A percentile compares a stretch with the other conserved stretches of the same genome.
phyloP scores from a whole-genome alignment of 2,329 filamentous ascomycete species.

The Ophiostoma fasciatum region DNA sequence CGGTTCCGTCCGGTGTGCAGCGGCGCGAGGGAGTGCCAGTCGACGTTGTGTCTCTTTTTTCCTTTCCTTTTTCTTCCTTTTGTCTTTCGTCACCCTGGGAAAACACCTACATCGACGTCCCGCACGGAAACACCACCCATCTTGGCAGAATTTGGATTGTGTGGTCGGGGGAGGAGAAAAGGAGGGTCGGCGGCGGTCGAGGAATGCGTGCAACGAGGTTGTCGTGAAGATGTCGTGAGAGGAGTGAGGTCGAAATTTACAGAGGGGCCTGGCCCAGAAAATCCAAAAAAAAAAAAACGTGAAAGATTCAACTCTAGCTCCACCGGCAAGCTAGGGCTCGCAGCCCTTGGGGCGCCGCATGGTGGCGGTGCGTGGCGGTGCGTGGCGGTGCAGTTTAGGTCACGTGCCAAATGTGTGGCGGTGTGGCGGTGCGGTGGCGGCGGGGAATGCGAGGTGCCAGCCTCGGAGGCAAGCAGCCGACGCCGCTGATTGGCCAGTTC shows the following conservation, averaged over 20 bases:
- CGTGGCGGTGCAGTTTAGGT: conserved; percentile 2
- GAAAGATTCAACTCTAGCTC: no score
- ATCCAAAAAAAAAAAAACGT: conserved; percentile 1
- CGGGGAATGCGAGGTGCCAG: no score
- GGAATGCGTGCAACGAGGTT: background rate
- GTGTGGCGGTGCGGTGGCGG: no score
- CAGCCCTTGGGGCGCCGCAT: conserved; percentile 2
- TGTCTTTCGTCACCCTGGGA: conserved; percentile 10
- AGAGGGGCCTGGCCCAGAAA: conserved; percentile 3
- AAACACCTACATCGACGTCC: conserved; percentile 64
- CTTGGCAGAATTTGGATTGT: conserved; percentile 24
- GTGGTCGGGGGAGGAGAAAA: conserved; percentile 5
- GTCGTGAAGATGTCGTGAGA: conserved; percentile 6
- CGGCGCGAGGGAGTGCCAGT: no score
- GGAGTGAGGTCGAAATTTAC: background rate
- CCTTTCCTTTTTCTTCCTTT: conserved; percentile 1
- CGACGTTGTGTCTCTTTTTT: conserved; percentile 4
- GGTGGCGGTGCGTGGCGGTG: no score
- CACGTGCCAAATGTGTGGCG: no score
- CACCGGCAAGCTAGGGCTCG: conserved; percentile 4
- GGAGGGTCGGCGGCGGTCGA: conserved; percentile 1
- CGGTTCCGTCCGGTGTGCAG: background rate
- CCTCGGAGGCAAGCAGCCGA: conserved; percentile 6
- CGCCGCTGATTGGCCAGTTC: conserved; percentile 1
- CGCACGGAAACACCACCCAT: conserved; percentile 72